phyloP scores from a whole-genome alignment of 2,329 filamentous ascomycete species.

The Metarhizium album region DNA sequence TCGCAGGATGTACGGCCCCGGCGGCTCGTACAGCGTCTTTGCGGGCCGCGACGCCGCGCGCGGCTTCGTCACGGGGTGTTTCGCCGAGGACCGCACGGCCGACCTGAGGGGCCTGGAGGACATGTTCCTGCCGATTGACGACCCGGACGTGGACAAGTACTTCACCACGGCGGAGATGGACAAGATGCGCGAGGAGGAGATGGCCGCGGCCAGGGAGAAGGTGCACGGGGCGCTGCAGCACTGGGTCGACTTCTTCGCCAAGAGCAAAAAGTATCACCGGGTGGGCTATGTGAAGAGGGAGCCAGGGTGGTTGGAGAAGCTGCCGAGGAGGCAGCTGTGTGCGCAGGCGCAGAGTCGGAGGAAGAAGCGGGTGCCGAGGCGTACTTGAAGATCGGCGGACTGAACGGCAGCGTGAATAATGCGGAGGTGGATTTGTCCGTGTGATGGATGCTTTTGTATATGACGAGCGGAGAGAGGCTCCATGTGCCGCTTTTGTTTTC shows the following conservation, averaged over 20 bases:
- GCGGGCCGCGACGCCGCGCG: slow-evolving; percentile 77
- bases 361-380: slow-evolving; percentile 33
- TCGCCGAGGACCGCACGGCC: slow-evolving; percentile 69
- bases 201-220: slow-evolving; percentile 49
- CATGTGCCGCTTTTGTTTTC: background rate
- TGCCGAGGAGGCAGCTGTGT: slow-evolving; percentile 56
- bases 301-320: slow-evolving; percentile 49
- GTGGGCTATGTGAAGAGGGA: slow-evolving; percentile 64
- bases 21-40: slow-evolving; percentile 80
- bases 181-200: slow-evolving; percentile 49
- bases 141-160: slow-evolving; percentile 48
- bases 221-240: slow-evolving; percentile 60
- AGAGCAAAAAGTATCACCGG: slow-evolving; percentile 68
- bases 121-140: slow-evolving; percentile 63
- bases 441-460: background rate
- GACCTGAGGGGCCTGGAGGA: slow-evolving; percentile 82
- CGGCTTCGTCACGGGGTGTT: slow-evolving; percentile 88
- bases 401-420: no score
- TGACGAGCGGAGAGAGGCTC: background rate
- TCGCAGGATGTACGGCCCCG: slow-evolving; percentile 64
- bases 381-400: no score
- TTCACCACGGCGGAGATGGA: slow-evolving; percentile 45
- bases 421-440: background rate
- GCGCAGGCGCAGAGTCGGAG: slow-evolving; percentile 52
- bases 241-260: slow-evolving; percentile 77